Conservation (phyloP, 805 yeast genomes). For the Candida morakotiae region DNA sequence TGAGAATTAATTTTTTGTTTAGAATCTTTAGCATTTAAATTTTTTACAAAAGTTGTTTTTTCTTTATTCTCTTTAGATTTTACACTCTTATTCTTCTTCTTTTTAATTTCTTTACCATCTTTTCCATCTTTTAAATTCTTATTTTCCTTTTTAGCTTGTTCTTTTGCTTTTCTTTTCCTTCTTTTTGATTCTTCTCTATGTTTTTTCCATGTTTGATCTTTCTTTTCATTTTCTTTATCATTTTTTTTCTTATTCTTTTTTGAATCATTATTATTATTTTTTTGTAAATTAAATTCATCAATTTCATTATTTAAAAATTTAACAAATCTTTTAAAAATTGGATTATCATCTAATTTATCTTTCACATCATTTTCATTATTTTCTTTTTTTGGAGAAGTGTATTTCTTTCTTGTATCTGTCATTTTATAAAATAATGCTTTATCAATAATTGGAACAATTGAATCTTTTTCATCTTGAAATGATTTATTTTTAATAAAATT, state of each 20-base stretch:
- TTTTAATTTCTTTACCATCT: neutral
- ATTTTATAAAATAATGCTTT: constrained; percentile 24
- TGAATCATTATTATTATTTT: constrained; percentile 11
- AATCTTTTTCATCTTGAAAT: constrained; percentile 9
- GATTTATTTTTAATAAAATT: constrained; percentile 15
- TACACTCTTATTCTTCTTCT: neutral
- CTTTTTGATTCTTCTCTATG: constrained; percentile 9
- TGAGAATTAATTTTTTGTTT: neutral
- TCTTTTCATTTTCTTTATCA: constrained; percentile 7
- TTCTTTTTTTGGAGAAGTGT: neutral
- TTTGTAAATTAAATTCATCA: constrained; percentile 9
- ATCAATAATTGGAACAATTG: constrained; percentile 32
- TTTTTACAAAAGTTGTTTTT: neutral
- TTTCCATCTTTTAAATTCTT: constrained; percentile 7
- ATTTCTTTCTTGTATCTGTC: constrained; percentile 8
- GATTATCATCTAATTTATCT: constrained; percentile 11
- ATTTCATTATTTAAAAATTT: constrained; percentile 8
- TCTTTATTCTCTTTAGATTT: neutral
- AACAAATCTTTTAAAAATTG: constrained; percentile 11
- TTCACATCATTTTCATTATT: neutral
- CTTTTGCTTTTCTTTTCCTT: constrained; percentile 7
- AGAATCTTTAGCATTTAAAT: neutral
- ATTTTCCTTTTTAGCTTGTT: constrained; percentile 10
- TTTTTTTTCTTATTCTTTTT: constrained; percentile 6
- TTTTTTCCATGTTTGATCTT: constrained; percentile 10